A percentile compares a stretch with the other conserved stretches of the same genome.
These are phyloP conservation scores for Diaporthe citrichinensis DNA, from an alignment of 2,329 filamentous ascomycete species.

Conservation along the genomic window DNA sequence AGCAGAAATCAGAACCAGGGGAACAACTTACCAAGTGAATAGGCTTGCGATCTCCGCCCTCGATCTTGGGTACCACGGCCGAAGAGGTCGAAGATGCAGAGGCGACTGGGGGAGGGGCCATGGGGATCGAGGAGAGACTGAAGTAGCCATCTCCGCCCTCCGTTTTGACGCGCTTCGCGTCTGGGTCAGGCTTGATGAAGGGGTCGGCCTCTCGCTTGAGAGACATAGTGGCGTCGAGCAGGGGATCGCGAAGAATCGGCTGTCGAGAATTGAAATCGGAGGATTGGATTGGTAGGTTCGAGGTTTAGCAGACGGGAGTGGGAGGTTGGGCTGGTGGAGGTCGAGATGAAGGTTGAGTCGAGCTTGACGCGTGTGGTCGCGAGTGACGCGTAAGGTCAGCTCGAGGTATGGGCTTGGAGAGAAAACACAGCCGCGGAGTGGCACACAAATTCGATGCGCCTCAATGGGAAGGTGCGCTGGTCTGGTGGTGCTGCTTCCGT, in stretches of 20 bases:
- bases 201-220: conserved; percentile 25
- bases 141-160: conserved; percentile 27
- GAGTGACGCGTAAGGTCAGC: not conserved
- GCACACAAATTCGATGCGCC: not conserved
- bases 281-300: not conserved
- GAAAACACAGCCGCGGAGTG: not conserved
- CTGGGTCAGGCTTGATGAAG: conserved; percentile 32
- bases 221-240: conserved; percentile 1
- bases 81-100: not conserved
- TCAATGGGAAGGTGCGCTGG: conserved; percentile 2
- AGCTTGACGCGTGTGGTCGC: not conserved
- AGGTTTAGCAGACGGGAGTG: not conserved
- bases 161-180: conserved; percentile 32
- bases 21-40: conserved; percentile 1
- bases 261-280: not conserved
- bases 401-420: not conserved
- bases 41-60: conserved; percentile 19
- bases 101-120: not conserved
- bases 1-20: too few relatives aligned
- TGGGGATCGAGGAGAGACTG: conserved; percentile 26
- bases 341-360: not conserved
- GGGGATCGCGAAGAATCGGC: not conserved
- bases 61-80: not conserved
- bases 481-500: not conserved
- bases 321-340: not conserved